Conservation (phyloP, 1,139 yeast species). For the Hemisphaericaspora xylofermentans region DNA sequence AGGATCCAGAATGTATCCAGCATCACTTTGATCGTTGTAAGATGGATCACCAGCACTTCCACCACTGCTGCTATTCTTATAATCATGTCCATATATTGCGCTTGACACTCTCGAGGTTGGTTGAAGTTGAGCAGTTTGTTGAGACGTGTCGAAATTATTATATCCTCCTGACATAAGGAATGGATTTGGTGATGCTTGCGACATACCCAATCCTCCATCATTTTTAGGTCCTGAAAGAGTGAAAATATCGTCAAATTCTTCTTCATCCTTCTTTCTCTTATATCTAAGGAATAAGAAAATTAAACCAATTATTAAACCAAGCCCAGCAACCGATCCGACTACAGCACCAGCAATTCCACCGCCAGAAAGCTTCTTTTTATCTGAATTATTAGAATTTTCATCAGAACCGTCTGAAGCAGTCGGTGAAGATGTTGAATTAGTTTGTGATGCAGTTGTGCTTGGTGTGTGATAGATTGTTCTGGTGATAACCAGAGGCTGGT, state of each 20-base stretch:
- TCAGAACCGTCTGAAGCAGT: constrained; percentile 6
- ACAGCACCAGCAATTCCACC: constrained; percentile 79
- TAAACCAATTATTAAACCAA: constrained; percentile 33
- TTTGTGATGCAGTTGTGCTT: constrained; percentile 15
- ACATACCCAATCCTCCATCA: constrained; percentile 20
- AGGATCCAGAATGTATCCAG: constrained; percentile 6
- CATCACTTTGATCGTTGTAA: constrained; percentile 9
- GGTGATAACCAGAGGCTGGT: constrained; percentile 24
- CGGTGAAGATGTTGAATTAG: constrained; percentile 17
- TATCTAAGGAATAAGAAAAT: constrained; percentile 46
- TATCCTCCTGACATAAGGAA: constrained; percentile 20
- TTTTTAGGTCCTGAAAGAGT: constrained; percentile 34
- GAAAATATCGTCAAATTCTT: constrained; percentile 38
- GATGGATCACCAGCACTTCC: constrained; percentile 14
- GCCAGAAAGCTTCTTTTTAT: constrained; percentile 36
- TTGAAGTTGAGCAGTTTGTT: constrained; percentile 9
- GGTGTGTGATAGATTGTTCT: constrained; percentile 23
- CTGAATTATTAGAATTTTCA: constrained; percentile 7
- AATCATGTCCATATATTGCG: constrained; percentile 10
- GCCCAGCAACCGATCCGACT: constrained; percentile 61
- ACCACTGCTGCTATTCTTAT: constrained; percentile 13
- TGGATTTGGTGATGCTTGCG: constrained; percentile 20
- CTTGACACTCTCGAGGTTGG: constrained; percentile 4
- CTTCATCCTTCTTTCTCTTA: constrained; percentile 34
- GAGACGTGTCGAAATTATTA: constrained; percentile 15